Conservation (phyloP, 75 land plant species). For the Pseudotsuga menziesii region DNA sequence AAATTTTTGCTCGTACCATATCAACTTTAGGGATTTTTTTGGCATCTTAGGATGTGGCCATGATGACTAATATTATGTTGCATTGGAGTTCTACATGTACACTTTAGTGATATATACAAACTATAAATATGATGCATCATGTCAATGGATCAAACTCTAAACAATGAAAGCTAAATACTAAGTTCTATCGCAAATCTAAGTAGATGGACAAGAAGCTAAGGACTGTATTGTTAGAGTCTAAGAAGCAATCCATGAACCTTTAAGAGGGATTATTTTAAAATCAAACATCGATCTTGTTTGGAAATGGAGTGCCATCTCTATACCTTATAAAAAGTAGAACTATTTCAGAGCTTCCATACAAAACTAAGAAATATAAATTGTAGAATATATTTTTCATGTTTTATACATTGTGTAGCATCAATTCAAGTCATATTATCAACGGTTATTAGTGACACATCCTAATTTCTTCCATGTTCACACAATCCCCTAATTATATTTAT, state of each 20-base stretch:
- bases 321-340: neutral
- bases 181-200: neutral
- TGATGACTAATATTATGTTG: conserved; percentile 51
- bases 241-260: no score
- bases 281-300: neutral
- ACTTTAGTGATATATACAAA: neutral
- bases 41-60: conserved; percentile 41
- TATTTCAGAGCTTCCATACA: neutral
- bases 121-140: neutral
- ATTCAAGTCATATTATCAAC: neutral
- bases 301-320: neutral
- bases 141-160: neutral
- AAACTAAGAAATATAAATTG: neutral
- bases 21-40: conserved; percentile 72
- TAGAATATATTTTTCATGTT: neutral
- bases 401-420: neutral
- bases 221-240: neutral
- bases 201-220: neutral
- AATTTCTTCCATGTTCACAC: no score
- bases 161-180: neutral
- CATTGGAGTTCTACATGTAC: conserved; percentile 67
- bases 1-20: conserved; percentile 68
- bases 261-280: neutral
- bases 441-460: no score
- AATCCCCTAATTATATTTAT: neutral